phyloP scores from a whole-genome alignment of 139 green algal species.

The Eudorina sp. region DNA sequence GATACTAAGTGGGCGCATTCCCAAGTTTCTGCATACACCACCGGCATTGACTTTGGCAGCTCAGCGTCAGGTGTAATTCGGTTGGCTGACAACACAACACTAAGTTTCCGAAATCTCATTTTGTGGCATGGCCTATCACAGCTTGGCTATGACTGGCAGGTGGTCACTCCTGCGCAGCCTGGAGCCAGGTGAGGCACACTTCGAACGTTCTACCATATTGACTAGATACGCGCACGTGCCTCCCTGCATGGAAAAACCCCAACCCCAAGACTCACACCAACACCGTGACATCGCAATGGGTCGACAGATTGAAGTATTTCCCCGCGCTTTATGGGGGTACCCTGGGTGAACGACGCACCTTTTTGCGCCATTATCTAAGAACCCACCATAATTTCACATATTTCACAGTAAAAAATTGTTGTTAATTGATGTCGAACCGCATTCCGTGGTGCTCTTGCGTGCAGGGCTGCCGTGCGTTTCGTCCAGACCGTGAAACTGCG shows the following conservation, averaged over 20 bases:
- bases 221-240: too few species aligned
- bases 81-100: not conserved
- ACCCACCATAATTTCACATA: too few species aligned
- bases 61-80: not conserved
- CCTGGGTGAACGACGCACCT: too few species aligned
- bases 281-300: too few species aligned
- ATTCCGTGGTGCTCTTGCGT: not conserved
- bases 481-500: not conserved
- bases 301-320: too few species aligned
- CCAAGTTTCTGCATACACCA: not conserved
- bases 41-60: slow-evolving; percentile 4
- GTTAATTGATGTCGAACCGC: too few species aligned
- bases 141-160: slow-evolving; percentile 8
- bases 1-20: not conserved
- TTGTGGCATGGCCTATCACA: not conserved
- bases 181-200: not conserved
- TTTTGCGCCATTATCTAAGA: too few species aligned
- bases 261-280: too few species aligned
- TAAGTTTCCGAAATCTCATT: not conserved
- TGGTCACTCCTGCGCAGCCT: not conserved
- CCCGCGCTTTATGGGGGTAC: too few species aligned
- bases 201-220: too few species aligned
- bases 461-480: not conserved
- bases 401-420: too few species aligned
- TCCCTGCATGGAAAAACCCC: too few species aligned